These are phyloP conservation scores for Penicillium fuscoglaucum DNA, from an alignment of 2,329 filamentous ascomycete genomes.

Conservation along the genomic window DNA sequence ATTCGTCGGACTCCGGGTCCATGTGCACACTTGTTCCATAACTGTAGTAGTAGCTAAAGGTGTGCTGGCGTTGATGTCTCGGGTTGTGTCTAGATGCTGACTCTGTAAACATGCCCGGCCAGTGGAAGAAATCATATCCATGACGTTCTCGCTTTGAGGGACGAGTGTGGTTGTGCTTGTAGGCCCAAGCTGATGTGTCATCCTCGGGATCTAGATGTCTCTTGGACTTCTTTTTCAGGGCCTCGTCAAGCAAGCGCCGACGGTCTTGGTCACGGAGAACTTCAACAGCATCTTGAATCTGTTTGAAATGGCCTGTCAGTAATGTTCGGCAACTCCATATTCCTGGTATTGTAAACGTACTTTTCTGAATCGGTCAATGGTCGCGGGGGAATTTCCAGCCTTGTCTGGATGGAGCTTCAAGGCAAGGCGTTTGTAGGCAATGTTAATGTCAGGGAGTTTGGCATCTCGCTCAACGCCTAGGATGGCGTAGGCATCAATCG, in stretches of 20 bases:
- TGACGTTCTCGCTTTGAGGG: background rate
- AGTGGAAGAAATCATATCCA: background rate
- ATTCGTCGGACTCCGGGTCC: conserved; percentile 27
- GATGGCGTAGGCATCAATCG: conserved; percentile 29
- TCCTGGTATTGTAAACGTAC: conserved; percentile 15
- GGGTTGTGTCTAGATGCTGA: background rate
- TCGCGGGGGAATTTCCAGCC: conserved; percentile 14
- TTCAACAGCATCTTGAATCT: conserved; percentile 39
- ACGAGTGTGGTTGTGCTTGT: background rate
- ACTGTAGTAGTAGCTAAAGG: conserved; percentile 29
- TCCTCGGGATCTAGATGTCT: background rate
- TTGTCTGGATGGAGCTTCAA: conserved; percentile 40
- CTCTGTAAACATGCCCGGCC: background rate
- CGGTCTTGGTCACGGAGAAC: conserved; percentile 33
- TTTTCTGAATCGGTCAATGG: conserved; percentile 24
- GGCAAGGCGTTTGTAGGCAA: conserved; percentile 37
- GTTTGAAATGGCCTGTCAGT: background rate
- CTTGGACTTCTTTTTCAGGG: background rate
- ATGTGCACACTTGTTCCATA: conserved; percentile 34
- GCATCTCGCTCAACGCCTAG: conserved; percentile 30
- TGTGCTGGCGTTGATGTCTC: background rate
- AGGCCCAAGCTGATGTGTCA: background rate
- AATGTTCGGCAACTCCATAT: background rate
- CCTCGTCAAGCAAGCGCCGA: conserved; percentile 19
- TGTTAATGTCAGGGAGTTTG: conserved; percentile 35